A percentile compares a stretch with the other conserved stretches of the same genome.
Conservation (phyloP, 139 green algal genomes). For the Chlamydomonas sphaeroides region DNA sequence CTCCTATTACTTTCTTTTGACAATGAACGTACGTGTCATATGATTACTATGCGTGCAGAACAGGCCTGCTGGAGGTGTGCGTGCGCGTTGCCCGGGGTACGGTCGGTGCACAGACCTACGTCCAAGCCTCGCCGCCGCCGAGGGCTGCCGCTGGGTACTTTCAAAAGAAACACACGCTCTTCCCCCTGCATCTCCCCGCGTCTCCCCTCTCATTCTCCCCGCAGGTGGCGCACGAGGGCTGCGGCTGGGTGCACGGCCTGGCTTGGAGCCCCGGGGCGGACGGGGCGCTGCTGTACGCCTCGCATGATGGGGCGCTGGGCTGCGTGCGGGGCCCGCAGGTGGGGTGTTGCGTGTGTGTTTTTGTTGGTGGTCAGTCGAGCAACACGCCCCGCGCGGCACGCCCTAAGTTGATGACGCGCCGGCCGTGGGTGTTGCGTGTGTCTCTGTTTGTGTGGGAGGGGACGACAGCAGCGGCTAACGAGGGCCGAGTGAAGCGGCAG, state of each 20-base stretch:
- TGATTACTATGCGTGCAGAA: no score
- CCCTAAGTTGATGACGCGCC: no score
- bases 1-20: no score
- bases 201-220: background rate
- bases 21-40: no score
- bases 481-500: no score
- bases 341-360: background rate
- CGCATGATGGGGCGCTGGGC: conserved; percentile 10
- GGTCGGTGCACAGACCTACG: no score
- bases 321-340: conserved; percentile 19
- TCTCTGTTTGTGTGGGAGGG: background rate
- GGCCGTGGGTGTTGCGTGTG: background rate
- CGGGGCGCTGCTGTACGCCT: conserved; percentile 27
- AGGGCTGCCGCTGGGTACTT: no score
- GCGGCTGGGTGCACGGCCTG: conserved; percentile 28
- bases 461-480: background rate
- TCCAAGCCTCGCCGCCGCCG: no score
- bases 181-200: background rate
- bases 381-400: no score
- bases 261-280: background rate
- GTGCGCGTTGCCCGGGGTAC: no score
- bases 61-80: no score
- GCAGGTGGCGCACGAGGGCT: conserved; percentile 30
- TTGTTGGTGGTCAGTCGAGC: background rate
- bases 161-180: background rate